phyloP scores from a whole-genome alignment of 176 grass and related monocot genomes.

The Eremochloa ophiuroides region DNA sequence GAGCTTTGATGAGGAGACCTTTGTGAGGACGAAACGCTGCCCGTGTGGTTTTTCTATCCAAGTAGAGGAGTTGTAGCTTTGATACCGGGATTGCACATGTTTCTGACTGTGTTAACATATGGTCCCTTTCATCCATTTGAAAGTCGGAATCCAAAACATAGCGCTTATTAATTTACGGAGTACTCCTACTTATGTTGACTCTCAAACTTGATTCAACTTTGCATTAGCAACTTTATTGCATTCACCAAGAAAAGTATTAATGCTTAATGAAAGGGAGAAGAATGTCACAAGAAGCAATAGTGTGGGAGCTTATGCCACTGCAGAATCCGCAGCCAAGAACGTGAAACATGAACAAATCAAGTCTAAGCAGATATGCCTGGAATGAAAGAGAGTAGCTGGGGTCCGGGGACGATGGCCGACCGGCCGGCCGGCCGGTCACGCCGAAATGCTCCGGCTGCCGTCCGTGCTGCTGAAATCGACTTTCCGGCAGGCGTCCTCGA shows the following conservation, averaged over 20 bases:
- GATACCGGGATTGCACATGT: not conserved
- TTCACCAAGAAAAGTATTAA: not conserved
- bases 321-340: constrained; percentile 11
- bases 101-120: not conserved
- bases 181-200: not conserved
- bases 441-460: constrained; percentile 37
- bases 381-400: not conserved
- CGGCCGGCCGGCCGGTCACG: not conserved
- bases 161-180: not conserved
- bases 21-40: constrained; percentile 64
- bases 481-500: constrained; percentile 33
- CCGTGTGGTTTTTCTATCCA: constrained; percentile 86
- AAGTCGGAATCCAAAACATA: not conserved
- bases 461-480: constrained; percentile 34
- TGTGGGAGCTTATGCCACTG: constrained; percentile 13
- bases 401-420: not conserved
- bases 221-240: constrained; percentile 22
- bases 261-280: not conserved
- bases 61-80: constrained; percentile 75
- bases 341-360: constrained; percentile 13
- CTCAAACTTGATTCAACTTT: constrained; percentile 3
- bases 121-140: not conserved
- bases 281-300: constrained; percentile 9
- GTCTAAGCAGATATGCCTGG: not conserved
- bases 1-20: constrained; percentile 68